Evolutionary conservation across 257 asterid genomes (phyloP), one percentile per base, ranked within the genome.

Genomic region (Ligustrum vulgare): DNA sequence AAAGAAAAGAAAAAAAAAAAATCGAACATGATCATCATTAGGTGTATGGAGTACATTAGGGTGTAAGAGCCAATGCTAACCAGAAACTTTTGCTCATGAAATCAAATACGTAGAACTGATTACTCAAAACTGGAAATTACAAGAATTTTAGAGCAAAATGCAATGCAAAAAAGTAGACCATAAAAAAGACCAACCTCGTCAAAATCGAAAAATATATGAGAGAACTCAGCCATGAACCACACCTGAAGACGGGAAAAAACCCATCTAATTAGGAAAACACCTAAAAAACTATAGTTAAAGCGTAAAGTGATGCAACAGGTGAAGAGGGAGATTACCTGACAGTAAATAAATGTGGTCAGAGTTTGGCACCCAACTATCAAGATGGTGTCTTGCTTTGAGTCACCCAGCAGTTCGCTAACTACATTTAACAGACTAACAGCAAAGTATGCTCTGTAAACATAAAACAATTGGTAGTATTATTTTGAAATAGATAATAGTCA

Each of bases 211-310:
- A 91, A 93, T 68, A 91, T 71, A 39, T 91, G 97, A 15, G 98
- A 89, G 78, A 93, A 91, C 88, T 87, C 91, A 47, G 91, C 85
- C 98, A 91, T 93, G 90, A 89, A 92, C 97, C 98, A 91, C 74
- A 95, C 90, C 99, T 92, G 89, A 82, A 79, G 83, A 82, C 63
- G 71, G 31, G n/a, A n/a, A 34, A 77, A 75, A 76, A 72, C 4
- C 79, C 71, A 69, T 51, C 39, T 33, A 45, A 45, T 49, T 9
- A 33, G 16, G 60, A n/a, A 32, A n/a, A n/a, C n/a, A 18, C 33
- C 31, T 28, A 37, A 67, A 60, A 71, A 58, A 32, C 63, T 66
- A 45, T 6, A 25, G 7, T 18, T n/a, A 49, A 70, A 31, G 68
- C 37, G 22, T 31, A 8, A 64, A 73, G 8, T 41, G 45, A 45